Base-by-base conservation (phyloP, 345 rosid genomes). In the Linum trigynum region DNA sequence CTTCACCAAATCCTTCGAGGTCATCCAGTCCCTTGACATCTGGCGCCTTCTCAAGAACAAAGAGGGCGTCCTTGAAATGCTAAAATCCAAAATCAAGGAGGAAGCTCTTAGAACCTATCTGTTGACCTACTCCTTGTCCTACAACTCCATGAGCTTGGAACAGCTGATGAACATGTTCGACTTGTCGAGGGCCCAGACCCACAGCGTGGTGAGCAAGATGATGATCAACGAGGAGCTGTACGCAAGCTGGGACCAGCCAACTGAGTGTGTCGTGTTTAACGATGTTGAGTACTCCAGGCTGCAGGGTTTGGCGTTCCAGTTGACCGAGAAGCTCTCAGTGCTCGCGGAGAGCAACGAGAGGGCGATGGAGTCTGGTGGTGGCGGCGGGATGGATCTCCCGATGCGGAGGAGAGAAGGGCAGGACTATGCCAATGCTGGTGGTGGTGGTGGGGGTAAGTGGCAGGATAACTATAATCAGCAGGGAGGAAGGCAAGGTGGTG, bases 211-310 rank as follows among this genome's bases (percentile, higher is more conserved):
- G 36, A 89, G 95, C 84, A 92, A 85, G 82, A 83, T 89, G 96
- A 85, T 89, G 92, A 82, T 89, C 69, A 83, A 76, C 15, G 89
- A 89, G 65, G 91, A 89, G 74, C 87, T 89, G 37, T 81, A 71
- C 36, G 91, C 94, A 41, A 82, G 82, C 63, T 92, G 96, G 98
- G 96, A 92, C 75, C 96, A 92, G 77, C 92, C 96, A 45, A 85
- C 92, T 9, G 73, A 43, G 3, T 87, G 95, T 63, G 63, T 89
- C 5, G 64, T 87, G 75, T 85, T 92, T 89, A 91, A 82, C n/a
- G 84, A 84, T 40, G 83, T 85, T 17, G 83, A 83, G 79, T 82
- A 82, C 66, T 72, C 84, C 38, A 89, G 86, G 82, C 39, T 89
- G 67, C 98, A 92, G 75, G 73, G 82, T 39, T 71, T 92, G 69